Base-by-base conservation (phyloP, 2,329 filamentous ascomycete species). In the Phoma sp. region DNA sequence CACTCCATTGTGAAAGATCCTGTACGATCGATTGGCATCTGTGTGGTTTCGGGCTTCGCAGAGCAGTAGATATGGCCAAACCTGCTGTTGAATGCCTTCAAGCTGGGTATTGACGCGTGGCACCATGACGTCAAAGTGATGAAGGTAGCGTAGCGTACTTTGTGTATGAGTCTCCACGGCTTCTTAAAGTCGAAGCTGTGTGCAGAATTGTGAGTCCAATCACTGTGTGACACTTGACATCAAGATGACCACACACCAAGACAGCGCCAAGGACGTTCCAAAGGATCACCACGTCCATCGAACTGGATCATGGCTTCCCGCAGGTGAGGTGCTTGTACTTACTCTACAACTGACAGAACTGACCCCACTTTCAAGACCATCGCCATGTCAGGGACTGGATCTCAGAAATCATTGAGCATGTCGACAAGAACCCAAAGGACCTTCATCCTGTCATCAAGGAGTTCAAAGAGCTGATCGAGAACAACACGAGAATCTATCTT, bases 401-500 rank as follows among this genome's bases (percentile, higher is more conserved):
- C n/a, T 75, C 75, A 7, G 78, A 78, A 11, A 77, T 84, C 18
- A 79, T 87, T 38, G 72, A 82, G 7, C 77, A 86, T 36, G 81
- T 86, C 22, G 82, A 86, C 61, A 71, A 77, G 13, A 73, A 82
- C 7, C 66, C 73, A 4, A 73, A 81, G 60, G 70, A 80, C 2
- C 77, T 90, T 0, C 79, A 82, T 10, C 86, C 86, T 0, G 85
- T 85, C 0, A 72, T 90, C 0, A 64, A 81, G 57, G 87, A 89
- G 59, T 89, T 91, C 75, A 80, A 86, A 65, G 70, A 82, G 1
- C 75, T 90, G 23, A 90, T 91, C 58, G 87, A 90, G 69, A 71
- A 71, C 25, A 85, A 85, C 59, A 76, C 86, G 1, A 81, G 86
- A 22, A 76, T 90, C 24, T 87, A 85, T 76, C 86, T 90, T 80